phyloP scores from a whole-genome alignment of 2,329 filamentous ascomycete species.

The Colletotrichum costaricense region DNA sequence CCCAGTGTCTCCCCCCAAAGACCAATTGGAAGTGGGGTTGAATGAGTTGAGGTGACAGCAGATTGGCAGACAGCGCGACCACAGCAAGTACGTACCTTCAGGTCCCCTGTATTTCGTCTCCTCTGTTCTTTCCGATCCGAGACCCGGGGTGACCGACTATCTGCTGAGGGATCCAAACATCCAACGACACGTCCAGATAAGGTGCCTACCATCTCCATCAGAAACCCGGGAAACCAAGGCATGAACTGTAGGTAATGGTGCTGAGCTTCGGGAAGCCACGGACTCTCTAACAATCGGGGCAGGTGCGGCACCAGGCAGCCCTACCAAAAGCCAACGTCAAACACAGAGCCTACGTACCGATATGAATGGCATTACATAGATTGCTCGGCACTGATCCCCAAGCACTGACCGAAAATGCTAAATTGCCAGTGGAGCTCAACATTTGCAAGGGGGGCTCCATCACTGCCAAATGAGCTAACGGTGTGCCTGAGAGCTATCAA shows the following conservation, averaged over 20 bases:
- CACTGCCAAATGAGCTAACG: constrained; percentile 25
- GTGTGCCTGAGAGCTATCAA: constrained; percentile 24
- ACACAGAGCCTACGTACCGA: not conserved
- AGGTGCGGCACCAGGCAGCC: not conserved
- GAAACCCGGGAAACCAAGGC: not conserved
- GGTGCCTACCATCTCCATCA: not conserved
- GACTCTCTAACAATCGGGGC: not conserved
- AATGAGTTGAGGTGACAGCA: constrained; percentile 9
- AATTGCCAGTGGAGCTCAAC: constrained; percentile 19
- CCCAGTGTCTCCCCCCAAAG: not conserved
- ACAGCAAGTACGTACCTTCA: not conserved
- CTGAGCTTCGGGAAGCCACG: not conserved
- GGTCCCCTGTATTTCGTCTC: constrained; percentile 7
- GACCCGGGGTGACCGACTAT: constrained; percentile 3
- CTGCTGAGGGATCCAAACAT: not conserved
- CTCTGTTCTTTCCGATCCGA: constrained; percentile 15
- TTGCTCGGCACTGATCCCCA: constrained; percentile 3
- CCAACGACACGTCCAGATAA: not conserved
- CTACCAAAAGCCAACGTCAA: not conserved
- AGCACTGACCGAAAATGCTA: constrained; percentile 19
- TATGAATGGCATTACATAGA: not conserved
- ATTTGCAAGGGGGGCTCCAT: constrained; percentile 12
- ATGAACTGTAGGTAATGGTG: not conserved
- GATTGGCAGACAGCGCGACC: not conserved
- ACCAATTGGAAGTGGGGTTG: constrained; percentile 23